Percentiles rank a stretch among this genome's conserved stretches.
Evolutionary conservation across 176 grass and related monocot genomes (phyloP).

Genomic region (Oryza rufipogon): DNA sequence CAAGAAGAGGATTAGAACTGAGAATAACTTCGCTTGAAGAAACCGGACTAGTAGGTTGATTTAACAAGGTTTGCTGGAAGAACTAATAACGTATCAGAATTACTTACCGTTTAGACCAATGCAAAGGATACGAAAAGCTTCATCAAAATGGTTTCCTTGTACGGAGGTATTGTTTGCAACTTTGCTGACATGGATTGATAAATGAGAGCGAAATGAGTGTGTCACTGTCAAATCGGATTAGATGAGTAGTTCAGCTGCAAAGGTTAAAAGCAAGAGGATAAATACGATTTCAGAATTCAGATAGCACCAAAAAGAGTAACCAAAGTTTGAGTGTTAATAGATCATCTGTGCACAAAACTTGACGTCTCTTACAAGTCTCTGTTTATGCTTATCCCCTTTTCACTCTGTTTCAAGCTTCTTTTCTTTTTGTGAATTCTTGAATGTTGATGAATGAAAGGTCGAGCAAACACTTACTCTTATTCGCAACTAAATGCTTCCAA

Average conservation of each 20-base stretch:
- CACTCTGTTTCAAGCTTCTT: neutral
- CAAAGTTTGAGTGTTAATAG: neutral
- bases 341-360: neutral
- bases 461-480: neutral
- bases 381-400: neutral
- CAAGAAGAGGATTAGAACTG: neutral
- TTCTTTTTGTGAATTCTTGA: neutral
- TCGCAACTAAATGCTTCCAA: neutral
- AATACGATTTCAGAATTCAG: constrained; percentile 33
- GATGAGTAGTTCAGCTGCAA: constrained; percentile 1
- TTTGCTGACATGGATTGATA: constrained; percentile 26
- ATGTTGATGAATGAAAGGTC: neutral
- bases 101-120: constrained; percentile 20
- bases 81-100: neutral
- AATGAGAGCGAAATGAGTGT: neutral
- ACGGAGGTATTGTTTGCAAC: neutral
- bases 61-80: neutral
- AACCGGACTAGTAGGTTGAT: neutral
- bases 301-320: neutral
- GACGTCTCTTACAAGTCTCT: constrained; percentile 10
- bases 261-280: constrained; percentile 10
- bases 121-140: neutral
- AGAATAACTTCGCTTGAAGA: neutral
- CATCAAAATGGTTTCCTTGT: constrained; percentile 13
- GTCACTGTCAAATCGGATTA: neutral